Base-by-base conservation (phyloP, 2,329 filamentous ascomycete species). In the Aspergillus sp. region DNA sequence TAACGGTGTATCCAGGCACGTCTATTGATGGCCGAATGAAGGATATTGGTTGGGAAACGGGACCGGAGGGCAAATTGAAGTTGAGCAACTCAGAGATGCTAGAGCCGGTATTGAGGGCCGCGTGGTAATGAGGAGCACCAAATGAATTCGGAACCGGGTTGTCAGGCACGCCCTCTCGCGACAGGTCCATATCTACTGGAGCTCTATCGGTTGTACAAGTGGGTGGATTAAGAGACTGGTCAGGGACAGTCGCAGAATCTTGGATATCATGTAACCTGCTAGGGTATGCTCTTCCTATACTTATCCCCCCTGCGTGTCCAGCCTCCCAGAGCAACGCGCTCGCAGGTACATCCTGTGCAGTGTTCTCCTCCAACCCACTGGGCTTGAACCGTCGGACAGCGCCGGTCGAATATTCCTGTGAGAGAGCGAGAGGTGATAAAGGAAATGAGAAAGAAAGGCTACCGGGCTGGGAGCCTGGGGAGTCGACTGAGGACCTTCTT, bases 401-500 rank as follows among this genome's bases (percentile, higher is more conserved):
- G 33, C 27, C 47, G 12, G 52, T 9, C 33, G 54, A 24, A 35
- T 57, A 58, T 43, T 46, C n/a, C 17, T 56, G 57, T 15, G 48
- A 19, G 14, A 54, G 37, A 48, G 57, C 55, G 12, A 60, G 49
- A 9, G 62, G 59, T 27, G 60, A 62, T 14, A 60, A 50, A 8
- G 59, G 47, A 35, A 62, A 63, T 17, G 61, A 54, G 40, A 59
- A 54, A 33, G 62, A 66, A 17, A 58, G 58, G 39, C 64, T 62
- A 61, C 64, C 68, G 14, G 69, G 67, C 47, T 66, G 66, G 21
- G 72, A 69, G 35, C 57, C 62, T 5, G 70, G 65, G 7, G 71
- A 73, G 49, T 70, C 77, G 67, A 64, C 74, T 62, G 63, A 80
- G 75, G 52, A 75, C 60, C 81, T 82, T 73, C 84, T 85, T 69